Evolutionary conservation across 208 protist species (phyloP).

Genomic region (Leishmania major): DNA sequence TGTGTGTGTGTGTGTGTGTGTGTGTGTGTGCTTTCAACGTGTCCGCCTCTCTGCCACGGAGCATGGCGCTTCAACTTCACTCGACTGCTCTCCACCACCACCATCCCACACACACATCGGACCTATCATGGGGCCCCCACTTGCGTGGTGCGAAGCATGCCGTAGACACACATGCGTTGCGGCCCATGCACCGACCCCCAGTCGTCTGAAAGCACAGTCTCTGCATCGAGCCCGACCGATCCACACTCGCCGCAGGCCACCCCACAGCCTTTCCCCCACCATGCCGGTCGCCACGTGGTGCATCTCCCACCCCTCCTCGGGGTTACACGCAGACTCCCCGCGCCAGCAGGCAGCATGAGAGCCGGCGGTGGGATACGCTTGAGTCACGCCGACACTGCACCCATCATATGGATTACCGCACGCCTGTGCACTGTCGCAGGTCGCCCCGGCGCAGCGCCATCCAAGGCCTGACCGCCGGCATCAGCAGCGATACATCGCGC

Average conservation of each 20-base stretch:
- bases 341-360: background rate
- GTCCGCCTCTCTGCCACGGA: background rate
- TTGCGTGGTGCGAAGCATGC: too few species aligned
- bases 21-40: too few species aligned
- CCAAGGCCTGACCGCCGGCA: background rate
- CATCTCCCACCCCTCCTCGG: background rate
- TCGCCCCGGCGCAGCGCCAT: background rate
- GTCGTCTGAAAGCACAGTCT: background rate
- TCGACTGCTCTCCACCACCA: too few species aligned
- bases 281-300: background rate
- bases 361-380: background rate
- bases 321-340: background rate
- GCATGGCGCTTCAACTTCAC: too few species aligned
- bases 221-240: background rate
- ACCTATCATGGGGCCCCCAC: too few species aligned
- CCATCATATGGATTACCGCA: background rate
- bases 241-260: background rate
- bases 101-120: too few species aligned
- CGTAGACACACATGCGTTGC: background rate
- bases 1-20: too few species aligned
- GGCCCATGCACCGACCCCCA: background rate
- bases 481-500: background rate
- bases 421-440: background rate
- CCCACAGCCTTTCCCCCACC: background rate
- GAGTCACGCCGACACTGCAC: background rate